Base-by-base conservation (phyloP, 371 early-diverging fungal species). In the Fennellomyces sp. region DNA sequence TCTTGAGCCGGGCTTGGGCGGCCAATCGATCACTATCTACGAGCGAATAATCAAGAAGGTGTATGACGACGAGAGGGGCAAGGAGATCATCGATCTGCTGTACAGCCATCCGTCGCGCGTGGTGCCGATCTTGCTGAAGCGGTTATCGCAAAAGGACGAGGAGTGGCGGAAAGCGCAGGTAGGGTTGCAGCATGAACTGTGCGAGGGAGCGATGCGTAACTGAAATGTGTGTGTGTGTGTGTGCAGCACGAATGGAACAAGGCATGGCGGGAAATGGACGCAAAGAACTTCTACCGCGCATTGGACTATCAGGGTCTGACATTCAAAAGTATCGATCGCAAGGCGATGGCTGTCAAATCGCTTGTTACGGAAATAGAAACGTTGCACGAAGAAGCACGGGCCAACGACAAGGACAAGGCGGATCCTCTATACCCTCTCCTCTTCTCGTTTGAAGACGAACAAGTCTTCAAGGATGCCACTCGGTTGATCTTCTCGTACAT, bases 91-190 rank as follows among this genome's bases (percentile, higher is more conserved):
- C 63, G 91, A 97, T 25, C 88, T 93, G n/a, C 76, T 99, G 42
- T 94, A 99, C 63, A 77, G 85, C 35, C 91, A 92, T 58, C 99
- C 99, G 1, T 88, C 91, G 1, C 85, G 84, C 0, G 95, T 97
- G 1, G 92, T 99, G 0, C 99, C 99, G 0, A 85, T 99, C 13
- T 90, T 99, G 23, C 72, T 99, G 30, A 93, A 90, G 68, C 91
- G 99, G 29, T 82, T 99, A 15, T 93, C 95, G 76, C 92, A 92
- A 55, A 97, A 98, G 69, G 98, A 98, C 68, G 94, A 97, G 68
- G 97, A 98, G 69, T 97, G 98, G 95, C 88, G 92, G 29, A 64
- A 68, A 17, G 69, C 60, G 8, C 66, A 70, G 70, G 65, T 69
- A 63, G 48, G 86, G 17, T 94, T 91, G 89, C 23, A 92, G 86